A percentile compares a stretch with the other conserved stretches of the same genome.
These are phyloP conservation scores for Colletotrichum liriopes DNA, from an alignment of 2,329 filamentous ascomycete genomes.

Conservation along the genomic window DNA sequence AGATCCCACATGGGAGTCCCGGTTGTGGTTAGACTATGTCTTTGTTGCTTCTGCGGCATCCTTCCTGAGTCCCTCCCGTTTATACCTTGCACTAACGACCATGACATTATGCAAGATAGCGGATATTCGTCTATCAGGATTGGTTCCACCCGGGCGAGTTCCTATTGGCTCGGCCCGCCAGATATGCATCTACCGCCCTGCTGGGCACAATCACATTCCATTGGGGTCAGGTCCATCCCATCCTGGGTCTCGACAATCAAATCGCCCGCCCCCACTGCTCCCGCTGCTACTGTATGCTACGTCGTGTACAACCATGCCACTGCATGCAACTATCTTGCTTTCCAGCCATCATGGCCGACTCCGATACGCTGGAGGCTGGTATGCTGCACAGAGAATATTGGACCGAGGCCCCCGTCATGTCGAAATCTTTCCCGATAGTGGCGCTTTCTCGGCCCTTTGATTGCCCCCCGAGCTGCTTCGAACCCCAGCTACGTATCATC, in stretches of 20 bases:
- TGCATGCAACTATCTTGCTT: slow-evolving; percentile 24
- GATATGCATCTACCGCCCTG: background rate
- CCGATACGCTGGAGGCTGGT: slow-evolving; percentile 15
- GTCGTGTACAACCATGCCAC: slow-evolving; percentile 12
- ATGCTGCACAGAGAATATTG: slow-evolving; percentile 29
- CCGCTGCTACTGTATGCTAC: background rate
- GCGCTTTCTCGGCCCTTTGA: slow-evolving; percentile 26
- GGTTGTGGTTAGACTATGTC: slow-evolving; percentile 3
- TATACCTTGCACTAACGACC: background rate
- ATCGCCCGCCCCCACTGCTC: background rate
- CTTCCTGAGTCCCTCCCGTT: slow-evolving; percentile 3
- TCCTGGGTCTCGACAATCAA: slow-evolving; percentile 16
- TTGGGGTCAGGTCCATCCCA: background rate
- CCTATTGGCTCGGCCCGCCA: background rate
- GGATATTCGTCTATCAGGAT: background rate
- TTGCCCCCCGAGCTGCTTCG: background rate
- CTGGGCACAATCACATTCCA: background rate
- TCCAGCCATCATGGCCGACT: background rate
- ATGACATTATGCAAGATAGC: background rate
- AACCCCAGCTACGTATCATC: slow-evolving; percentile 19
- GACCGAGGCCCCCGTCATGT: slow-evolving; percentile 8
- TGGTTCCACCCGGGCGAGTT: too few species aligned
- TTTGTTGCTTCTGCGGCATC: slow-evolving; percentile 9
- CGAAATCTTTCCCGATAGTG: slow-evolving; percentile 16
- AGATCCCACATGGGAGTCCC: slow-evolving; percentile 16